Evolutionary conservation across 176 grass and related monocot genomes (phyloP), one percentile per base, ranked within the genome.

Genomic region (Avena eriantha): DNA sequence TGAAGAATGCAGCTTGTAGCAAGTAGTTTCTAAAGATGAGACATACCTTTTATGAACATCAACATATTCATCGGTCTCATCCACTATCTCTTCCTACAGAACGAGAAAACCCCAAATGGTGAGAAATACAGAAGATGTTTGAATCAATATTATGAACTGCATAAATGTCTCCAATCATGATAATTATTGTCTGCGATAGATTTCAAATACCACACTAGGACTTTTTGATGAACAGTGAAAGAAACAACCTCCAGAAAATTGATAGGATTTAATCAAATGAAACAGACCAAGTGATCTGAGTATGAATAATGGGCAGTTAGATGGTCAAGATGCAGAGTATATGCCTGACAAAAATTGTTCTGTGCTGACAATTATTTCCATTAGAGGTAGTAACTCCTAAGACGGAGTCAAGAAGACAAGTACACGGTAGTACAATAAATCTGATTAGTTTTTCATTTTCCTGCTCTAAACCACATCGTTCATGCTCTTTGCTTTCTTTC

Each of bases 1-100:
- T 60, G 53, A 41, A 75, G 78, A 79, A 84, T 73, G 35, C 69
- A 55, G 16, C 50, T 36, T 78, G 26, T 26, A 76, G 31, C 26
- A 65, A 73, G 19, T 78, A 63, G 70, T 79, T 76, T 13, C 18
- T 71, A 61, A 63, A 46, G 8, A 73, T 72, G 49, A 46, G 11
- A 22, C 14, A 80, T 90, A 95, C 97, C 97, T 99, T 91, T 99
- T 99, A 58, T 99, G 97, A 71, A 99, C 97, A 89, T 99, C 97
- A 87, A 99, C 94, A 91, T 94, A 99, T 91, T 99, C 97, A 73
- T 99, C 97, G 3, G 97, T 99, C 55, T 99, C 97, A 43, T 99
- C 97, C 21, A 99, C 97, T 86, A 99, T 99, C 81, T 99, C 97
- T 82, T 99, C 97, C 97, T 99, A 83, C 50, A 90, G 72, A 64